phyloP scores from a whole-genome alignment of 352 stramenopile species.

The Phytopythium ostracodes region DNA sequence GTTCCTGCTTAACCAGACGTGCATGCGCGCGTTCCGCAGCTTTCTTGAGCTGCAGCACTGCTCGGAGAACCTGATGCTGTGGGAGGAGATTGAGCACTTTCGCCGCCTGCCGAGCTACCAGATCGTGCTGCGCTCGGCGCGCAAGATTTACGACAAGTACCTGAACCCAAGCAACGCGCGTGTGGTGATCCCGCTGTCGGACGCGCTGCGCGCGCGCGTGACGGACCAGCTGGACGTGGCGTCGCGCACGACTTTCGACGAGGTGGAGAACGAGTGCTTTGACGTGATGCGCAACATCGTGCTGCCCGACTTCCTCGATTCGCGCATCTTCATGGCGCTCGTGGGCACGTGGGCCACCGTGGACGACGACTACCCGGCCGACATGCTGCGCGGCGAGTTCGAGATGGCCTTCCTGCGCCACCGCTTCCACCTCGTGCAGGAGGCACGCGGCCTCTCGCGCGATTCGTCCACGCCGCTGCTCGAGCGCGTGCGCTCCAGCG shows the following conservation, averaged over 20 bases:
- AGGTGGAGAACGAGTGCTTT: slow-evolving; percentile 72
- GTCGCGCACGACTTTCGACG: slow-evolving; percentile 65
- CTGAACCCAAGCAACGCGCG: slow-evolving; percentile 55
- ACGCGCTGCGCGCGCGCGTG: slow-evolving; percentile 43
- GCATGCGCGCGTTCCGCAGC: slow-evolving; percentile 58
- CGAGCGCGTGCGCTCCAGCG: slow-evolving; percentile 19
- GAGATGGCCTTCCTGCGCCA: slow-evolving; percentile 82
- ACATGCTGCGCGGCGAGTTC: slow-evolving; percentile 76
- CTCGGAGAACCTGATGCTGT: slow-evolving; percentile 80
- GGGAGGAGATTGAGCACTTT: slow-evolving; percentile 84
- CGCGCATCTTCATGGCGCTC: slow-evolving; percentile 81
- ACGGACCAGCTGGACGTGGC: slow-evolving; percentile 57
- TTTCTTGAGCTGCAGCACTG: slow-evolving; percentile 79
- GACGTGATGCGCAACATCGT: slow-evolving; percentile 74
- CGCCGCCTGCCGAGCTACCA: slow-evolving; percentile 74
- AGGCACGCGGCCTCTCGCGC: slow-evolving; percentile 54
- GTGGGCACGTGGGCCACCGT: slow-evolving; percentile 74
- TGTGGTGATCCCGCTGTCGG: slow-evolving; percentile 47
- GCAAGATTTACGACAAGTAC: slow-evolving; percentile 88
- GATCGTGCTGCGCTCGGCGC: slow-evolving; percentile 75
- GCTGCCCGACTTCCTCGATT: slow-evolving; percentile 77
- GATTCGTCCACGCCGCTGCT: slow-evolving; percentile 41
- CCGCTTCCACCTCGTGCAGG: slow-evolving; percentile 76
- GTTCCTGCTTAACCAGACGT: slow-evolving; percentile 61
- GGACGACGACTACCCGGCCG: slow-evolving; percentile 65